Base-by-base conservation (phyloP, 1,139 yeast species). In the Pichia sp. region DNA sequence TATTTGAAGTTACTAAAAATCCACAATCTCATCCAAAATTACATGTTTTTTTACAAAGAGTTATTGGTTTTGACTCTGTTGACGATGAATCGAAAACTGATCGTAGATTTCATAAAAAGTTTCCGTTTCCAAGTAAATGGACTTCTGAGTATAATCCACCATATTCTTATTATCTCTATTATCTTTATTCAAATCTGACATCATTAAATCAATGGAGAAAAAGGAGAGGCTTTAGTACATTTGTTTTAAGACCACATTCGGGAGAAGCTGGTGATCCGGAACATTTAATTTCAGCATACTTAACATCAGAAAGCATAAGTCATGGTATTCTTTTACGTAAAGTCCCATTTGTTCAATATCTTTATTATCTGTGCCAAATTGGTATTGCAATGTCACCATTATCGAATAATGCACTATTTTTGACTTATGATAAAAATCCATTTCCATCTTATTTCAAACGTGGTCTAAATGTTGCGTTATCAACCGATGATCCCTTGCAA, bases 221-320 rank as follows among this genome's bases (percentile, higher is more conserved):
- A 44, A 76, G 73, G 56, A 76, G 90, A 51, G 85, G 87, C 0
- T 87, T 80, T 70, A 91, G 88, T 66, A 91, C 98, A 0, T 84
- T 95, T 70, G 95, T 89, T 22, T 74, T 95, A 61, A 80, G 99
- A 63, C 99, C 99, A 2, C 99, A 95, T 68, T 88, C 96, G 62
- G 99, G 99, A 58, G 99, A 95, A 70, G 99, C 99, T 7, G 99
- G 99, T 51, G 98, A 95, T 64, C 97, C 99, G 1, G 98, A 91
- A 63, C 99, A 95, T 71, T 76, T 95, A 66, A 89, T 91, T 45
- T 79, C 93, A 52, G 95, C 99, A 0, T 95, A 87, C 64, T 72
- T 95, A 63, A 82, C 95, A 0, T 83, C 97, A 0, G 95, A 93
- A 64, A 88, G 95, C 50, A 95, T 93, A 57, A 88, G 96, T 45